A percentile compares a stretch with the other conserved stretches of the same genome.
Evolutionary conservation across 768 basidiomycete species (phyloP).

Genomic region (Mycena polygramma): DNA sequence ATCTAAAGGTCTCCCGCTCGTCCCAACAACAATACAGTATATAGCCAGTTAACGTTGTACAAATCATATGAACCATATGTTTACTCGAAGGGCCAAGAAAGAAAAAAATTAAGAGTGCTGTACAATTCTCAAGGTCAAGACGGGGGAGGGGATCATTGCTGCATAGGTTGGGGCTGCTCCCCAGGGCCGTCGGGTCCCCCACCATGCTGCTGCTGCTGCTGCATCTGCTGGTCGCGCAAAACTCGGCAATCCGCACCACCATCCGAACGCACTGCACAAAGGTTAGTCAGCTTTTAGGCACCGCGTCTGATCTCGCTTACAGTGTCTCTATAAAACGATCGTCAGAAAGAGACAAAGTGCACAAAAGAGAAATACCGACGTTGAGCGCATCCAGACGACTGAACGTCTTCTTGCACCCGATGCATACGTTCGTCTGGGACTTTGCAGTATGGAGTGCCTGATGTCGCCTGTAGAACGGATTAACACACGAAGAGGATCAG

Average conservation of each 20-base stretch:
- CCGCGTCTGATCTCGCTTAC: slow-evolving; percentile 62
- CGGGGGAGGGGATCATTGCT: not conserved
- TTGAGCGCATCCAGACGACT: slow-evolving; percentile 94
- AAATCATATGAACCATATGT: slow-evolving; percentile 14
- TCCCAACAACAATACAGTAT: slow-evolving; percentile 17
- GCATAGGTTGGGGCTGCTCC: not conserved
- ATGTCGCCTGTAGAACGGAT: slow-evolving; percentile 71
- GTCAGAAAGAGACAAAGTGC: slow-evolving; percentile 21
- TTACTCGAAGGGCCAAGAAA: slow-evolving; percentile 3
- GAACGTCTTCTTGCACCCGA: slow-evolving; percentile 95
- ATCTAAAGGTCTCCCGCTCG: too few species aligned
- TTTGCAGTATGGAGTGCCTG: slow-evolving; percentile 91
- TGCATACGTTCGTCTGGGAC: slow-evolving; percentile 87
- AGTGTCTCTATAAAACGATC: slow-evolving; percentile 71
- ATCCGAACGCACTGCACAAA: slow-evolving; percentile 80
- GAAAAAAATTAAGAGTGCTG: slow-evolving; percentile 19
- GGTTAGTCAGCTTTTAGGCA: slow-evolving; percentile 36
- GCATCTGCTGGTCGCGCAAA: slow-evolving; percentile 52
- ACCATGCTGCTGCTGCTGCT: slow-evolving; percentile 39
- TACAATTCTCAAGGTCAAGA: slow-evolving; percentile 3
- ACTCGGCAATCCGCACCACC: slow-evolving; percentile 83
- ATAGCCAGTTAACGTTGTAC: slow-evolving; percentile 20
- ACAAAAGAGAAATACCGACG: slow-evolving; percentile 65
- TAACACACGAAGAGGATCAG: slow-evolving; percentile 20
- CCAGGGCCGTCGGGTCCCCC: slow-evolving; percentile 7